Conservation (phyloP, 1,284 basidiomycete species). For the Cutaneotrichosporon mucoides region DNA sequence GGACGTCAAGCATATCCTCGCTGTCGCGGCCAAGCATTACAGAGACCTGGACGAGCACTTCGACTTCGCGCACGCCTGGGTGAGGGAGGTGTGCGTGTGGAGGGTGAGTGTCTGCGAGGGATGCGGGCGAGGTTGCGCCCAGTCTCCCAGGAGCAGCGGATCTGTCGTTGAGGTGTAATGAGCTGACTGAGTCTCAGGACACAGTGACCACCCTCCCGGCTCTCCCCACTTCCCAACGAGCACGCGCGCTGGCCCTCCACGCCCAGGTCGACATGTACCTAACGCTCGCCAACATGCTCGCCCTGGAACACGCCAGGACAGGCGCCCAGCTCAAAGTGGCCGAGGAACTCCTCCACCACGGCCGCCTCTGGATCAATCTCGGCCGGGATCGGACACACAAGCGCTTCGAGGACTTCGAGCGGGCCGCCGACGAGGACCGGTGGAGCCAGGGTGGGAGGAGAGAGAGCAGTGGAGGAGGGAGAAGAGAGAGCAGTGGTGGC, state of each 20-base stretch:
- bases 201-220: neutral
- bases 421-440: neutral
- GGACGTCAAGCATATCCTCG: neutral
- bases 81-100: neutral
- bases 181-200: neutral
- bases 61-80: neutral
- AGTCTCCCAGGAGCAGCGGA: too few species aligned
- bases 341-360: neutral
- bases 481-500: neutral
- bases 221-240: neutral
- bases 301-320: neutral
- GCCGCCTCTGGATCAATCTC: neutral
- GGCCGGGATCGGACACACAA: neutral
- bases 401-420: conserved; percentile 2
- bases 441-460: neutral
- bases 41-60: neutral
- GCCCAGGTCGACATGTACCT: neutral
- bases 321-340: neutral
- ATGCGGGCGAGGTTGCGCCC: too few species aligned
- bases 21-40: neutral
- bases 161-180: too few species aligned
- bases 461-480: neutral
- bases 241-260: neutral
- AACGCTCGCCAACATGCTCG: neutral
- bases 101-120: neutral